Evolutionary conservation across 805 yeast species (phyloP).

Genomic region (Myxozyma nipponensis): DNA sequence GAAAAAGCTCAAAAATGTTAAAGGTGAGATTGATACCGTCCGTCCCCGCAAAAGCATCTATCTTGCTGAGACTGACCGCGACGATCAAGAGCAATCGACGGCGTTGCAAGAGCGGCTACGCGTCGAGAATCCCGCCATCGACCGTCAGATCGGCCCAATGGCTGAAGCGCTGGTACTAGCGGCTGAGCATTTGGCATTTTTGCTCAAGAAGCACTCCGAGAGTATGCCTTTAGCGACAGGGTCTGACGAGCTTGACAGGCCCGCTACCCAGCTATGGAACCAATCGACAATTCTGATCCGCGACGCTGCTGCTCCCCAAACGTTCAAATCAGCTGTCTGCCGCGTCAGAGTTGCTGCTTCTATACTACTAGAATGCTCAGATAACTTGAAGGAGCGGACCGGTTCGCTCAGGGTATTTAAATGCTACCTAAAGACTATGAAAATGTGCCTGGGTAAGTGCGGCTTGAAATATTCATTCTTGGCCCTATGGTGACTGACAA

Average conservation of each 20-base stretch:
- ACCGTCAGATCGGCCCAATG: conserved; percentile 3
- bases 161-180: conserved; percentile 7
- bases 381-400: conserved; percentile 3
- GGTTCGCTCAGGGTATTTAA: conserved; percentile 8
- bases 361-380: conserved; percentile 15
- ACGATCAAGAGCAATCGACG: conserved; percentile 3
- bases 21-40: too few species aligned
- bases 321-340: background rate
- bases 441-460: conserved; percentile 11
- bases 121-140: background rate
- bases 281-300: conserved; percentile 8
- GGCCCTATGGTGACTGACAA: background rate
- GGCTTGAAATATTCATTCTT: background rate
- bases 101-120: background rate
- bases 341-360: conserved; percentile 16
- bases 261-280: conserved; percentile 17
- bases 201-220: conserved; percentile 4
- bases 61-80: too few species aligned
- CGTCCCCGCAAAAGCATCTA: too few species aligned
- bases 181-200: conserved; percentile 14
- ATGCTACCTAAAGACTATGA: conserved; percentile 14
- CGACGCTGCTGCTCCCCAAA: background rate
- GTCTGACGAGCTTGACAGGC: conserved; percentile 2
- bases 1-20: too few species aligned
- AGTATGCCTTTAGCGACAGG: background rate